Evolutionary conservation across 805 yeast species (phyloP).

Genomic region (Candida cerambycidarum): DNA sequence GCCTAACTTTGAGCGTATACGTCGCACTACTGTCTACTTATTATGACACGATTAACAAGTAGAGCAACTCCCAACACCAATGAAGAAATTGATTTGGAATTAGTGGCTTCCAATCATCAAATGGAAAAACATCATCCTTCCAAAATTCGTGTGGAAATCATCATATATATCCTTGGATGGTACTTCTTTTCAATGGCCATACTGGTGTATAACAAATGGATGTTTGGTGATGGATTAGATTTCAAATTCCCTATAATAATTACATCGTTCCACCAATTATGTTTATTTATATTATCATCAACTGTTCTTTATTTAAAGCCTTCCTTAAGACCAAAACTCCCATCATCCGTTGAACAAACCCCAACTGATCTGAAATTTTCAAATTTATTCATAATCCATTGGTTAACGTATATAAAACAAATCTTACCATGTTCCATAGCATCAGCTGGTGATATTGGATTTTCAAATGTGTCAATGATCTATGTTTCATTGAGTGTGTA

Average conservation of each 20-base stretch:
- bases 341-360: not conserved
- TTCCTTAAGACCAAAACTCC: conserved; percentile 41
- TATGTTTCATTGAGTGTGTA: conserved; percentile 80
- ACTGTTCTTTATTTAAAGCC: conserved; percentile 48
- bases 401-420: conserved; percentile 41
- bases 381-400: conserved; percentile 21
- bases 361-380: conserved; percentile 16
- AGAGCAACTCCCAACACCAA: not conserved
- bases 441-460: conserved; percentile 90
- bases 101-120: not conserved
- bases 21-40: no score
- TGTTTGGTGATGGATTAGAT: conserved; percentile 82
- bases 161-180: conserved; percentile 56
- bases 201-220: conserved; percentile 91
- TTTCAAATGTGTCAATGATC: conserved; percentile 81
- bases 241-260: conserved; percentile 82
- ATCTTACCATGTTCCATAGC: conserved; percentile 85
- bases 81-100: not conserved
- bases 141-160: conserved; percentile 19
- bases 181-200: conserved; percentile 66
- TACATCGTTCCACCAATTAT: conserved; percentile 81
- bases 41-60: not conserved
- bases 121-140: not conserved
- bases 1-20: no score
- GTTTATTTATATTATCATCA: conserved; percentile 57